Evolutionary conservation across 2,329 filamentous ascomycete species (phyloP), one percentile per base, ranked within the genome.

Genomic region (Coniochaeta sp.): DNA sequence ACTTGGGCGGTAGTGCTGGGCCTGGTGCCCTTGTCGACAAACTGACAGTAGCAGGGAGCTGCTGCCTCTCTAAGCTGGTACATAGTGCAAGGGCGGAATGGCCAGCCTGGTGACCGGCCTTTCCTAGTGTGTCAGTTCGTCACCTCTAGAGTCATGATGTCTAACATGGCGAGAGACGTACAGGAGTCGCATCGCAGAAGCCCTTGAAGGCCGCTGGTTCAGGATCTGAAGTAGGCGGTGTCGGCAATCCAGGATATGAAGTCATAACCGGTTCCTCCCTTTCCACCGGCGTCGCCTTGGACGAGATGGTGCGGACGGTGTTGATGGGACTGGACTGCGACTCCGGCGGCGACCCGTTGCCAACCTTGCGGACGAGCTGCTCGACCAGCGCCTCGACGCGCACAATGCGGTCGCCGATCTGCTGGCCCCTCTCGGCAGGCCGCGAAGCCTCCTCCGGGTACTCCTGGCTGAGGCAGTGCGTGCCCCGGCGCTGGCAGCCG

Each of bases 381-480:
- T 55, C 53, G 18, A 55, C 46, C 38, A 57, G 20, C 13, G 51
- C 51, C 30, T 57, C 55, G 12, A 57, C 50, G 12, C 53, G 50
- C n/a, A 51, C 53, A 27, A 57, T 54, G 12, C 53, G 33, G 35
- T 55, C 55, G 12, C 51, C 52, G 48, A 54, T 52, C n/a, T 31
- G 48, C 7, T 49, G 53, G 24, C 35, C 31, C 6, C 49, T 27
- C 7, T 50, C 45, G 2, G 48, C 32, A 1, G 50, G 24, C 31
- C 53, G 18, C 3, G 54, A 50, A 20, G 49, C 40, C 26, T 63
- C 61, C 12, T 71, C 66, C 2, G 66, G 65, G 20, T 70, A 70
- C 48, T 78, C 75, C 55, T 81, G 78, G 54, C 74, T 69, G 27
- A 78, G 57, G 52, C 77, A 79, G 31, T 57, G 55, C 0, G 67